Percentiles rank a stretch among this genome's conserved stretches.
Evolutionary conservation across 768 basidiomycete genomes (phyloP).

Genomic region (Leccinum rimulosum): DNA sequence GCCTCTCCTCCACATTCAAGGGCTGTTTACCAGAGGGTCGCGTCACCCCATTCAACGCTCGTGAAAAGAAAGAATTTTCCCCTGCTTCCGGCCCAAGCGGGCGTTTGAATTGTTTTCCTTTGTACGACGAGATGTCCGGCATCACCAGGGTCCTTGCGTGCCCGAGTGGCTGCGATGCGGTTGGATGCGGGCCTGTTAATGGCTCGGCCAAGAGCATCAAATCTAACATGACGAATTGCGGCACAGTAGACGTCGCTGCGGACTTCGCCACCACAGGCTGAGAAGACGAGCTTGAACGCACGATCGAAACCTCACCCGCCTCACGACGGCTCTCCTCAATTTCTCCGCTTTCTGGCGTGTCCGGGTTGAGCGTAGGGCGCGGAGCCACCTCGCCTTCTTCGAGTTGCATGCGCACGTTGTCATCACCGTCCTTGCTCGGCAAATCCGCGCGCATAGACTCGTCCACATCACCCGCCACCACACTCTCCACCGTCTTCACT

Average conservation of each 20-base stretch:
- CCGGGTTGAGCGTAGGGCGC: not conserved
- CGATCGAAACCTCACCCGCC: not conserved
- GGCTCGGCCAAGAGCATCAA: not conserved
- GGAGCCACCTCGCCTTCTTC: constrained; percentile 20
- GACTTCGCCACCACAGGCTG: not conserved
- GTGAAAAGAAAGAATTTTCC: constrained; percentile 26
- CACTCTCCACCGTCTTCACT: not conserved
- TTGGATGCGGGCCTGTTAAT: not conserved
- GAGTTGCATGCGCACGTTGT: constrained; percentile 2
- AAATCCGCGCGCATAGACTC: not conserved
- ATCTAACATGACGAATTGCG: not conserved
- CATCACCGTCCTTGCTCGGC: not conserved
- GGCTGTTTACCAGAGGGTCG: not conserved
- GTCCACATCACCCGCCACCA: not conserved
- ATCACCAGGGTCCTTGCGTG: constrained; percentile 8
- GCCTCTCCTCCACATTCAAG: not conserved
- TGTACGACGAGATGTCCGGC: constrained; percentile 26
- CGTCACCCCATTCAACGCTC: constrained; percentile 11
- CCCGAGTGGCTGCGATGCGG: not conserved
- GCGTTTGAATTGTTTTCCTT: constrained; percentile 22
- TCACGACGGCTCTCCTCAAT: constrained; percentile 2
- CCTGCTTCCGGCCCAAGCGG: constrained; percentile 1
- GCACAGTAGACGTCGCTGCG: not conserved
- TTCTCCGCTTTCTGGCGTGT: constrained; percentile 17
- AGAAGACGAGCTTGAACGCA: not conserved